phyloP scores from a whole-genome alignment of 2,329 filamentous ascomycete species.

The Rhinocladiella mackenziei region DNA sequence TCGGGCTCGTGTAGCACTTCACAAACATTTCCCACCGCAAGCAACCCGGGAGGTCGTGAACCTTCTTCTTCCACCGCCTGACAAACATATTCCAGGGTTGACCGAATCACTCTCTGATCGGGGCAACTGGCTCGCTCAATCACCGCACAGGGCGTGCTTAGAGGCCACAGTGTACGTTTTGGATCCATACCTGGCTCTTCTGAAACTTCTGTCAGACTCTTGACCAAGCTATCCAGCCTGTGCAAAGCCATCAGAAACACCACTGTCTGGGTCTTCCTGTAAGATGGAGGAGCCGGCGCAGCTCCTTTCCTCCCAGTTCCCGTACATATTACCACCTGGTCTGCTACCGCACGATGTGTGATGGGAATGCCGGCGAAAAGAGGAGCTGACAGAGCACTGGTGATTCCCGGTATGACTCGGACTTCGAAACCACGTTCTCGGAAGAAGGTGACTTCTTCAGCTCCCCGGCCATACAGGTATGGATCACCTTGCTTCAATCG shows the following conservation, averaged over 20 bases:
- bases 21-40: constrained; percentile 82
- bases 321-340: constrained; percentile 94
- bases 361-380: constrained; percentile 83
- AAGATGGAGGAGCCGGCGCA: constrained; percentile 75
- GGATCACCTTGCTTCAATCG: constrained; percentile 95
- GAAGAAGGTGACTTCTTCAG: constrained; percentile 88
- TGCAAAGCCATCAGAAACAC: constrained; percentile 96
- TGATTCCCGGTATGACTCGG: constrained; percentile 81
- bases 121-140: constrained; percentile 90
- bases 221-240: constrained; percentile 69
- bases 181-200: constrained; percentile 22
- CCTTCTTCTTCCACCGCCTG: constrained; percentile 84
- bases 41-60: constrained; percentile 77
- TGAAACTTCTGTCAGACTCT: constrained; percentile 55
- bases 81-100: constrained; percentile 73
- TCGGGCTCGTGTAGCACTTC: constrained; percentile 64
- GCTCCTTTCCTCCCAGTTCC: constrained; percentile 89
- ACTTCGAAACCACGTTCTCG: constrained; percentile 63
- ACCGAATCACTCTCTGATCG: constrained; percentile 88
- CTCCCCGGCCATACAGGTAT: constrained; percentile 91
- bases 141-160: constrained; percentile 80
- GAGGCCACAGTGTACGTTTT: constrained; percentile 57
- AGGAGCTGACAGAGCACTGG: constrained; percentile 78
- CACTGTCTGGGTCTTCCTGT: constrained; percentile 70
- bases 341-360: constrained; percentile 83